Evolutionary conservation across 371 early-diverging fungal species (phyloP).

Genomic region (Mucor circinelloides): DNA sequence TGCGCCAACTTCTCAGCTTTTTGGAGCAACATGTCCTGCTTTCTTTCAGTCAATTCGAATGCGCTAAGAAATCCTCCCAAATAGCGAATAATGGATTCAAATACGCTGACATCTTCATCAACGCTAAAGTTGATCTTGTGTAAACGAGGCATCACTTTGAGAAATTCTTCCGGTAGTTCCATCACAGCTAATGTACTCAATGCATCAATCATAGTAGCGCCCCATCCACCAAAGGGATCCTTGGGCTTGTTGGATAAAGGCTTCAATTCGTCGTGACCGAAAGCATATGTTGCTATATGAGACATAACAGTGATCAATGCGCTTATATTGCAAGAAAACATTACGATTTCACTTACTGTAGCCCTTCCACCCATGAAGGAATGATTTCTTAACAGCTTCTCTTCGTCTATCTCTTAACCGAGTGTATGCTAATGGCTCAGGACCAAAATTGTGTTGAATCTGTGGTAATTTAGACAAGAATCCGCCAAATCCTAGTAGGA

Average conservation of each 20-base stretch:
- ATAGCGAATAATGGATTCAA: slow-evolving; percentile 90
- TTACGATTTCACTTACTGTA: slow-evolving; percentile 49
- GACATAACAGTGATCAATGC: background rate
- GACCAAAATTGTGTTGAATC: slow-evolving; percentile 23
- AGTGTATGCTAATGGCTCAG: slow-evolving; percentile 23
- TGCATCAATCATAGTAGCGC: slow-evolving; percentile 79
- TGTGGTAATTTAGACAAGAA: slow-evolving; percentile 23
- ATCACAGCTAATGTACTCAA: slow-evolving; percentile 82
- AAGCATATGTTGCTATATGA: slow-evolving; percentile 43
- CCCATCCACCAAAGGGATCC: slow-evolving; percentile 78
- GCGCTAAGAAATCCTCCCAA: slow-evolving; percentile 88
- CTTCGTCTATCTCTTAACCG: slow-evolving; percentile 18
- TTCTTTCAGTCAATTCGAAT: slow-evolving; percentile 64
- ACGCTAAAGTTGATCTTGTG: slow-evolving; percentile 45
- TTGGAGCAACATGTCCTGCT: slow-evolving; percentile 32
- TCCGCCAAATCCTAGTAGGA: slow-evolving; percentile 18
- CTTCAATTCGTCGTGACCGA: slow-evolving; percentile 61
- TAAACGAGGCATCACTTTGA: slow-evolving; percentile 61
- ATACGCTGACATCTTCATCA: slow-evolving; percentile 62
- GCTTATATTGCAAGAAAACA: background rate
- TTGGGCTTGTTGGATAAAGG: slow-evolving; percentile 45
- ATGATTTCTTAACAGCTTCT: slow-evolving; percentile 22
- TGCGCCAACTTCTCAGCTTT: slow-evolving; percentile 61
- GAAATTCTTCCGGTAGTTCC: slow-evolving; percentile 73
- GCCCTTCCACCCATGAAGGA: slow-evolving; percentile 72